These are phyloP conservation scores for Linanthus parryae DNA, from an alignment of 148 eudicot genomes.

Conservation along the genomic window DNA sequence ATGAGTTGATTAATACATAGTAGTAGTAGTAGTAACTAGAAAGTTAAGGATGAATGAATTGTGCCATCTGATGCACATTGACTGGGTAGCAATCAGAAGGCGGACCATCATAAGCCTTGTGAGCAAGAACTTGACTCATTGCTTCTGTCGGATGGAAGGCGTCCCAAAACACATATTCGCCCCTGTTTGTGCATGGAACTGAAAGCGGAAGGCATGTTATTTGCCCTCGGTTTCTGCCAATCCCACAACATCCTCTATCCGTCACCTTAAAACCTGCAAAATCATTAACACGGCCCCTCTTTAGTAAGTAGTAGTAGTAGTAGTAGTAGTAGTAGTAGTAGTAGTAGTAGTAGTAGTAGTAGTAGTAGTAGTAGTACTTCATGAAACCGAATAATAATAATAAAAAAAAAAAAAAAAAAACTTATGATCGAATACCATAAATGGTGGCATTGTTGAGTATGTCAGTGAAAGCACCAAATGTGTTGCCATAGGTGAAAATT, in stretches of 20 bases:
- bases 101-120: slow-evolving; percentile 47
- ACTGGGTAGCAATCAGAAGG: slow-evolving; percentile 39
- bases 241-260: slow-evolving; percentile 70
- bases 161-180: slow-evolving; percentile 70
- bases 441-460: slow-evolving; percentile 35
- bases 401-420: too few relatives aligned
- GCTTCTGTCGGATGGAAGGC: slow-evolving; percentile 77
- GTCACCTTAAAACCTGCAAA: slow-evolving; percentile 55
- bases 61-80: slow-evolving; percentile 44
- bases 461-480: slow-evolving; percentile 44
- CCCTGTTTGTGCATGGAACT: slow-evolving; percentile 60
- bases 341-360: too few relatives aligned
- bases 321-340: too few relatives aligned
- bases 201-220: slow-evolving; percentile 68
- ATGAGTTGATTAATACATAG: too few relatives aligned
- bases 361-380: too few relatives aligned
- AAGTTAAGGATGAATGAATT: not conserved
- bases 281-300: not conserved
- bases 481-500: slow-evolving; percentile 53
- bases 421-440: slow-evolving; percentile 31
- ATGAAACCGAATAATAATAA: not conserved
- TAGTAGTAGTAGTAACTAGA: not conserved
- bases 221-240: slow-evolving; percentile 61
- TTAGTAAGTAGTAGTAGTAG: too few relatives aligned
- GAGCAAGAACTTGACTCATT: slow-evolving; percentile 47